A percentile compares a stretch with the other conserved stretches of the same genome.
Evolutionary conservation across 2,329 filamentous ascomycete species (phyloP).

Genomic region (Claviceps digitariae): DNA sequence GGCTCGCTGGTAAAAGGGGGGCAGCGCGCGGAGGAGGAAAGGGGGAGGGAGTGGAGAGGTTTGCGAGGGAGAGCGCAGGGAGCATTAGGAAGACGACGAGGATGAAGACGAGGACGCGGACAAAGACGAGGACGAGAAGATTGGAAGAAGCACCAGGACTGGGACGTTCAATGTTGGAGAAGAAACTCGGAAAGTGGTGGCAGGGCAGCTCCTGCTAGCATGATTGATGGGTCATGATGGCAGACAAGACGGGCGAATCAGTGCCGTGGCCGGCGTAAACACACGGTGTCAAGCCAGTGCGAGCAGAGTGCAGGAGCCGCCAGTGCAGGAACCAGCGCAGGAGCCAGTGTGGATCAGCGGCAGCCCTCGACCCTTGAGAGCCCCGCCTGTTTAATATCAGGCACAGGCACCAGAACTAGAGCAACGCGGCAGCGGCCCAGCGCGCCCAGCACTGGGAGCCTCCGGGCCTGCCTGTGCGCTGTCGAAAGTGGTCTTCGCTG

Average conservation of each 20-base stretch:
- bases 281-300: background rate
- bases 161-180: background rate
- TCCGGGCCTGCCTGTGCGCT: too few species aligned
- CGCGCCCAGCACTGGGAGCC: background rate
- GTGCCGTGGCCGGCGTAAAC: too few species aligned
- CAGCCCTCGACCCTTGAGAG: conserved; percentile 2
- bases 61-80: background rate
- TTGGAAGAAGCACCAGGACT: too few species aligned
- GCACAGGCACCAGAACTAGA: background rate
- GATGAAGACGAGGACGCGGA: too few species aligned
- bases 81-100: too few species aligned
- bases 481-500: too few species aligned
- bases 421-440: too few species aligned
- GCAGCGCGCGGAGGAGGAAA: too few species aligned
- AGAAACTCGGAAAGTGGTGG: background rate
- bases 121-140: background rate
- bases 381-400: background rate
- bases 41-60: background rate
- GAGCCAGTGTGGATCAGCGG: conserved; percentile 1
- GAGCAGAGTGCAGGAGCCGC: background rate
- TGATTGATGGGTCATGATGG: background rate
- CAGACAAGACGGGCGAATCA: background rate
- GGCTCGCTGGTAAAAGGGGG: background rate
- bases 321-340: background rate
- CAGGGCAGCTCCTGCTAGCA: background rate